phyloP scores from a whole-genome alignment of 768 basidiomycete species.

The Myochromella boudieri region DNA sequence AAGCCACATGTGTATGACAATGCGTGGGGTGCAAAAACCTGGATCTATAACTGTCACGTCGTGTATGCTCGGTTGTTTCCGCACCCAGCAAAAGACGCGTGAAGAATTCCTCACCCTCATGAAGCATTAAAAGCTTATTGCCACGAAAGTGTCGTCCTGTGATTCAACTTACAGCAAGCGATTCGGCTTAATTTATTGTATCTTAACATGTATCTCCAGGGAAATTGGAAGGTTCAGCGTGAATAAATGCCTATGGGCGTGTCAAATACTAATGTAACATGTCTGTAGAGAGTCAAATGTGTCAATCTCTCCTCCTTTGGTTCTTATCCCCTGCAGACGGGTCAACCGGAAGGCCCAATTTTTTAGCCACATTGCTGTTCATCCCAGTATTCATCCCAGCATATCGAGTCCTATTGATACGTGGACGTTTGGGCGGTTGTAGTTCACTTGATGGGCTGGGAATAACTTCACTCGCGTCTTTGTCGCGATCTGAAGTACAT shows the following conservation, averaged over 20 bases:
- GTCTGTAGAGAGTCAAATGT: too few species aligned
- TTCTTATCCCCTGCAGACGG: slow-evolving; percentile 58
- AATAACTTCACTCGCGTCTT: slow-evolving; percentile 43
- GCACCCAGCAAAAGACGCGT: slow-evolving; percentile 97
- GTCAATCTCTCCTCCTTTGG: slow-evolving; percentile 56
- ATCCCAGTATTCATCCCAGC: slow-evolving; percentile 22
- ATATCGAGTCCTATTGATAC: slow-evolving; percentile 57
- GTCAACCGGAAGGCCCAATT: slow-evolving; percentile 57
- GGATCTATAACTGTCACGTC: slow-evolving; percentile 94
- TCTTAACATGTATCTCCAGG: slow-evolving; percentile 18
- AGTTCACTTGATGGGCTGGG: slow-evolving; percentile 35
- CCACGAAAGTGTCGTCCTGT: slow-evolving; percentile 1
- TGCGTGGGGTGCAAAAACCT: slow-evolving; percentile 99
- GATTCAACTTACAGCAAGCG: slow-evolving; percentile 19
- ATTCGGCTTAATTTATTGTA: slow-evolving; percentile 29
- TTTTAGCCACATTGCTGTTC: slow-evolving; percentile 50
- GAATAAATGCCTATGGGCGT: slow-evolving; percentile 1
- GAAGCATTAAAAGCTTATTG: slow-evolving; percentile 35
- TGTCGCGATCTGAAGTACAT: slow-evolving; percentile 56
- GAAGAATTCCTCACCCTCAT: slow-evolving; percentile 95
- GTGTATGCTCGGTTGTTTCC: slow-evolving; percentile 98
- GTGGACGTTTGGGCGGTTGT: slow-evolving; percentile 53
- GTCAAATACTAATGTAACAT: slow-evolving; percentile 15
- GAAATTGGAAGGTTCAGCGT: neutral
- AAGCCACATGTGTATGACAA: slow-evolving; percentile 98